A percentile compares a stretch with the other conserved stretches of the same genome.
These are phyloP conservation scores for Hyparrhenia diplandra DNA, from an alignment of 176 grass and related monocot genomes.

Conservation along the genomic window DNA sequence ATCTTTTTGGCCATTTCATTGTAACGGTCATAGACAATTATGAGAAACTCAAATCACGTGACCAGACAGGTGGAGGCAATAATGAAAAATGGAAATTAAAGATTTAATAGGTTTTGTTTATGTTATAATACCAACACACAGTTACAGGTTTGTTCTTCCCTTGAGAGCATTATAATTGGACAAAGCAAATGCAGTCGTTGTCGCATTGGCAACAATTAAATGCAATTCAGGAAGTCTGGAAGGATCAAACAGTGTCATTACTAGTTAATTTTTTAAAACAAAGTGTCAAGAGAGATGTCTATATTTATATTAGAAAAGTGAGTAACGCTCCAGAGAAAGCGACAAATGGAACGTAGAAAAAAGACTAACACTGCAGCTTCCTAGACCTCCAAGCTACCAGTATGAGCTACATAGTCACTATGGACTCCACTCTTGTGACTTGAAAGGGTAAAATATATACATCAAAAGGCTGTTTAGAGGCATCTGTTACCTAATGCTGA, in stretches of 20 bases:
- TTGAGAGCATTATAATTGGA: neutral
- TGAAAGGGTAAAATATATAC: neutral
- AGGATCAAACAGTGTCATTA: neutral
- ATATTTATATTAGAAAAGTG: neutral
- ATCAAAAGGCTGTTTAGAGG: neutral
- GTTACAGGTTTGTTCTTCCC: neutral
- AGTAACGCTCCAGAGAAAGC: too few relatives aligned
- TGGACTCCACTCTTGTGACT: neutral
- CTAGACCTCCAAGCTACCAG: neutral
- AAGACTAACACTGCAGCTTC: neutral
- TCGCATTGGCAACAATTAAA: neutral
- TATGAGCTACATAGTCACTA: neutral
- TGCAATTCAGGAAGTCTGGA: neutral
- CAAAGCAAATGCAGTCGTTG: neutral
- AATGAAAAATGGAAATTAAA: too few relatives aligned
- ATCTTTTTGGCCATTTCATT: neutral
- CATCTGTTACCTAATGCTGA: constrained; percentile 4
- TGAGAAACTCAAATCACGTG: too few relatives aligned
- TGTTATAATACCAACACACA: neutral
- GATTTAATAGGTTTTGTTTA: neutral
- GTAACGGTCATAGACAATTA: too few relatives aligned
- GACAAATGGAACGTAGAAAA: neutral
- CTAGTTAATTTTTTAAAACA: neutral
- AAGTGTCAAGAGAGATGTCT: neutral
- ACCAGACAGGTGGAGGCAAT: too few relatives aligned